Base-by-base conservation (phyloP, 139 green algal genomes). In the Pseudopediastrum boryanum region DNA sequence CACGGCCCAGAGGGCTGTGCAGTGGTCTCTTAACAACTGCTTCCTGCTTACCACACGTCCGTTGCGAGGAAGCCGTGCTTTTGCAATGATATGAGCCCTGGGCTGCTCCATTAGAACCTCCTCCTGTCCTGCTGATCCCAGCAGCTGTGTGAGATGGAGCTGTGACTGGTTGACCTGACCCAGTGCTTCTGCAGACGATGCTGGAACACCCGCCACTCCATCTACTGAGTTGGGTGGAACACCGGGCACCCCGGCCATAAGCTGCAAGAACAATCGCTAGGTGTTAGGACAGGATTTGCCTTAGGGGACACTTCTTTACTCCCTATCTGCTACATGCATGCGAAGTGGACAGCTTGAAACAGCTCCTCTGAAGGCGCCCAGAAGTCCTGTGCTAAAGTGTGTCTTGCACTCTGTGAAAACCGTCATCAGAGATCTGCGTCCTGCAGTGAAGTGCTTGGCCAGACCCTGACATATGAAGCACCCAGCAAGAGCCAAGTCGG, bases 111-210 rank as follows among this genome's bases (percentile, higher is more conserved):
- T 46, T 48, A 81, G 58, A 36, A 81, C 74, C 62, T 62, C 33
- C 74, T 73, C 61, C 12, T 81, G 62, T 10, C 35, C 61, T 27
- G 62, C 74, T 46, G 74, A 81, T 9, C 74, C 74, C 46, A 81
- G 29, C 31, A 81, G 21, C 74, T 81, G 74, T 35, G 61, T 81
- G 23, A 81, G 46, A 44, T 71, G 74, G 46, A 81, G 62, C 59
- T 80, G 73, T 25, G 73, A 80, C 12, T 59, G 59, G 39, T 42
- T 72, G 29, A 80, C 35, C n/a, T 63, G 73, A 1, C 12, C 44
- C 56, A 35, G 21, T 38, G 46, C 31, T 25, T 33, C 71, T 69
- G 71, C 25, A 42, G 71, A 23, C 39, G 71, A 36, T 42, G 58
- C 39, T n/a, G 46, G 38, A 58, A 54, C 2, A 23, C 6, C 65